Evolutionary conservation across 768 basidiomycete genomes (phyloP).

Genomic region (Lentinula sp.): DNA sequence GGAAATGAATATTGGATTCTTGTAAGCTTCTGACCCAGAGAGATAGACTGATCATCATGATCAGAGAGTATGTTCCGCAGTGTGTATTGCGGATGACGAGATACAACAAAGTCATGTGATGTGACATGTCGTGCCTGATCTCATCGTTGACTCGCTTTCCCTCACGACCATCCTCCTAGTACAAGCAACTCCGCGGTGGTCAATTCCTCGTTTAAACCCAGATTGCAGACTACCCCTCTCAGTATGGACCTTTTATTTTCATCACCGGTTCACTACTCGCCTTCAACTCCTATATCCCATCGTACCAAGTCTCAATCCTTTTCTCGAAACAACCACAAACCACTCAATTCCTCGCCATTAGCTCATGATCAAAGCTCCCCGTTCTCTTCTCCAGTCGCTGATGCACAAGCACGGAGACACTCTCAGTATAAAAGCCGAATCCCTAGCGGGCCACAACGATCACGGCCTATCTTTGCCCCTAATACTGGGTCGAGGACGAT

Average conservation of each 20-base stretch:
- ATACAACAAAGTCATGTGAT: neutral
- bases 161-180: neutral
- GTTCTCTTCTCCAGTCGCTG: conserved; percentile 39
- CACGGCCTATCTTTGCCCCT: neutral
- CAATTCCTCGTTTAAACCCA: no score
- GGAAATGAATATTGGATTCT: no score
- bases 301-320: conserved; percentile 19
- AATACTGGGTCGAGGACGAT: conserved; percentile 10
- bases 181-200: no score
- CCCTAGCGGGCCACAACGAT: conserved; percentile 14
- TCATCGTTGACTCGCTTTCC: neutral
- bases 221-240: neutral
- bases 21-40: no score
- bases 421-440: conserved; percentile 46
- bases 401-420: conserved; percentile 42
- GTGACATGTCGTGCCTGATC: neutral
- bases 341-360: conserved; percentile 47
- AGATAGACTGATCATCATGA: no score
- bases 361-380: conserved; percentile 30
- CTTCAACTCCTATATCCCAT: conserved; percentile 28
- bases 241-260: conserved; percentile 1
- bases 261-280: conserved; percentile 22
- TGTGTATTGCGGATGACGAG: no score
- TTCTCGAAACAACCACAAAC: conserved; percentile 19
- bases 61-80: no score